A percentile compares a stretch with the other conserved stretches of the same genome.
These are phyloP conservation scores for Lentinula lateritia DNA, from an alignment of 768 basidiomycete species.

Conservation along the genomic window DNA sequence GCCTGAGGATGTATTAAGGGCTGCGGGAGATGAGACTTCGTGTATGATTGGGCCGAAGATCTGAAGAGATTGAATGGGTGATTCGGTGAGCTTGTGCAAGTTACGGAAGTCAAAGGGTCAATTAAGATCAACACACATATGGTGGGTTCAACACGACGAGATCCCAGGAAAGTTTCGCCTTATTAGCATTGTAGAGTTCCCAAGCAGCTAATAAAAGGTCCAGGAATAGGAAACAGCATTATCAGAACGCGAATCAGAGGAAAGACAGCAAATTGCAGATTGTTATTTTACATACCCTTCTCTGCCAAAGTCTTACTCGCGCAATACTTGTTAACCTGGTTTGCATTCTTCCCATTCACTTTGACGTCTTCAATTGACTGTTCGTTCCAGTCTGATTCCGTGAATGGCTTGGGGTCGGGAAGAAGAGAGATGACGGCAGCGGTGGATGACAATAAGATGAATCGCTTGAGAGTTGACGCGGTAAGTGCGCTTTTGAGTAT, in stretches of 20 bases:
- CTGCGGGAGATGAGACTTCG: neutral
- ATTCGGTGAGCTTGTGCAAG: neutral
- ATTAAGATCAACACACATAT: slow-evolving; percentile 14
- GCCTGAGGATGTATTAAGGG: slow-evolving; percentile 30
- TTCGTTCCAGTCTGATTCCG: slow-evolving; percentile 47
- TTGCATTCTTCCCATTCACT: slow-evolving; percentile 33
- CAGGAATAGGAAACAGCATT: neutral
- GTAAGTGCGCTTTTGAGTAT: slow-evolving; percentile 53
- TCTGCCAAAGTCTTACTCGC: slow-evolving; percentile 49
- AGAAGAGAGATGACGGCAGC: slow-evolving; percentile 27
- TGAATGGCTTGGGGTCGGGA: slow-evolving; percentile 15
- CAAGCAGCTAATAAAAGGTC: slow-evolving; percentile 36
- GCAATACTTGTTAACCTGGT: slow-evolving; percentile 28
- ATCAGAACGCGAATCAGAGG: neutral
- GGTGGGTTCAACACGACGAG: slow-evolving; percentile 35
- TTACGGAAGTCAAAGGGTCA: neutral
- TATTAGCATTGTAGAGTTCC: slow-evolving; percentile 33
- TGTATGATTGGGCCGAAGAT: slow-evolving; percentile 4
- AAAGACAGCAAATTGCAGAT: neutral
- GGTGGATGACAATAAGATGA: slow-evolving; percentile 49
- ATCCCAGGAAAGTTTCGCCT: slow-evolving; percentile 29
- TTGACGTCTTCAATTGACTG: slow-evolving; percentile 29
- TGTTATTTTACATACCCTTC: slow-evolving; percentile 18
- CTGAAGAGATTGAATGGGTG: neutral
- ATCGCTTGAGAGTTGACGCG: slow-evolving; percentile 38